Evolutionary conservation across 176 grass and related monocot genomes (phyloP), one percentile per base, ranked within the genome.

Genomic region (Ananas comosus): DNA sequence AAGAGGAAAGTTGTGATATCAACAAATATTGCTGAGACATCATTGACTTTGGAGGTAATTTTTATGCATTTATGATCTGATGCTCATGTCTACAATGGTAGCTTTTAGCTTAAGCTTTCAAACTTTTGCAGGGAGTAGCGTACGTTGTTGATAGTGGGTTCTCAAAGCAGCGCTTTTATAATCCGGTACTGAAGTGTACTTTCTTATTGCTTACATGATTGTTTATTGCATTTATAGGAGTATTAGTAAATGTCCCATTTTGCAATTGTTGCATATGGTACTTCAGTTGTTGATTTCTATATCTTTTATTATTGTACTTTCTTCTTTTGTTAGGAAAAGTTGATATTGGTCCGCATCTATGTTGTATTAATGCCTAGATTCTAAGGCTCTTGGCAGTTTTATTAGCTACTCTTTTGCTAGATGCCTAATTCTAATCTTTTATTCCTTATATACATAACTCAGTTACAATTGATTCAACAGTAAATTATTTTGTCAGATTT

Each of bases 1-100:
- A 96, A 90, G 81, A 92, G 93, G 66, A 96, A 96, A 87, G 89
- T 92, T 87, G 79, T 96, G 54, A 85, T 96, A 90, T 96, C 93
- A 61, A 92, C 93, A 28, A 96, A 96, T 79, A 96, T 96, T 79
- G 86, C 93, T n/a, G 93, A 96, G 84, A 92, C 93, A 1, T 96
- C 93, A 68, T 74, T 96, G 76, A 96, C 89, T 70, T 68, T 96
- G 63, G 93, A 92, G 89, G 93, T 92, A 87, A 8, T 75, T 28
- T 66, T 58, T 81, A 69, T 79, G 10, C n/a, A 19, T 49, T 48
- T 64, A 19, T 12, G 47, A 64, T 59, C 53, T 13, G 47, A 48
- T 51, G 47, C 1, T 56, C 63, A 48, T 50, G 50, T 68, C 63
- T 65, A 64, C 10, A 18, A 76, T 66, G 28, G 33, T 51, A 70